These are phyloP conservation scores for Alternaria atra DNA, from an alignment of 2,329 filamentous ascomycete species.

Conservation along the genomic window DNA sequence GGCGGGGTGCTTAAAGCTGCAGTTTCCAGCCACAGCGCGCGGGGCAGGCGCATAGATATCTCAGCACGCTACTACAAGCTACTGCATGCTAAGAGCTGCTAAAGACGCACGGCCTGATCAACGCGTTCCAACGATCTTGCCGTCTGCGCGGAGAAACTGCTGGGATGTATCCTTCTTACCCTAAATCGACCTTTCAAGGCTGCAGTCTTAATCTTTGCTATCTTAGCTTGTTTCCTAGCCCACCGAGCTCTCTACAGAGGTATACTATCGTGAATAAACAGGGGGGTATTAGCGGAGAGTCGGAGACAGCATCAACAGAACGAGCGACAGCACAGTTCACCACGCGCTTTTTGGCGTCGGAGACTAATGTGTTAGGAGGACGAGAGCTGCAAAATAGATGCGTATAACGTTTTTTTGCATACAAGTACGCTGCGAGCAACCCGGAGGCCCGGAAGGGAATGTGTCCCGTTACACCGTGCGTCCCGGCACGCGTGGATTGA, in stretches of 20 bases:
- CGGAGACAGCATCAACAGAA: not conserved
- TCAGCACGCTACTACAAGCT: conserved; percentile 1
- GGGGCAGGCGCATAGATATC: not conserved
- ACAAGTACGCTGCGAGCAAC: not conserved
- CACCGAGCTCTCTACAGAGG: not conserved
- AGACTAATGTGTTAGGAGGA: not conserved
- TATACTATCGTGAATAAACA: conserved; percentile 14
- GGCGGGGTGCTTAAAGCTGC: not conserved
- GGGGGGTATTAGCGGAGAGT: conserved; percentile 18
- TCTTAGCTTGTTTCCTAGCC: not conserved
- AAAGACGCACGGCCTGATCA: not conserved
- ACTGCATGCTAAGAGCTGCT: not conserved
- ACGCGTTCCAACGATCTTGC: not conserved
- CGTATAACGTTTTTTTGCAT: conserved; percentile 5
- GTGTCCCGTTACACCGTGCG: not conserved
- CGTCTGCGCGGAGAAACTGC: not conserved
- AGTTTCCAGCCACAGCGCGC: not conserved
- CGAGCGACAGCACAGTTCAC: not conserved
- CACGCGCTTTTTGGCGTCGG: not conserved
- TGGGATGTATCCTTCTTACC: not conserved
- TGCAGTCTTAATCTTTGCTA: not conserved
- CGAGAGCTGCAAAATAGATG: not conserved
- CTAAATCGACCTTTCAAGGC: not conserved
- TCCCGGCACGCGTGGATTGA: not conserved
- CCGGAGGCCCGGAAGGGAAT: not conserved